Percentiles rank a stretch among this genome's conserved stretches.
phyloP scores from a whole-genome alignment of 2,329 filamentous ascomycete genomes.

The Thielaviopsis punctulata region DNA sequence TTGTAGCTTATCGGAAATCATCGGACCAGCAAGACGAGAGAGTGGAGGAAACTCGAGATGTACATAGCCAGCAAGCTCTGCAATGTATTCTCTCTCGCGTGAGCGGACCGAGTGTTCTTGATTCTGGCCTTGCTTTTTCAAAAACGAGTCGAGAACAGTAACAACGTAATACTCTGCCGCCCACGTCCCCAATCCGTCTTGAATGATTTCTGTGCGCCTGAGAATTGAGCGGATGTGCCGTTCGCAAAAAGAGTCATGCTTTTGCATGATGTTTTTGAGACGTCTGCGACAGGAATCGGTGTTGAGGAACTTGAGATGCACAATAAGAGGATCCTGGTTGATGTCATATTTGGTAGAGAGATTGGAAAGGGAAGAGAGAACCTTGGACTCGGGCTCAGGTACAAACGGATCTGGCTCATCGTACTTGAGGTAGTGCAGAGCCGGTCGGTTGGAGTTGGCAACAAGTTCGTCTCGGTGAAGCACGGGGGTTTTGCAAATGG shows the following conservation, averaged over 20 bases:
- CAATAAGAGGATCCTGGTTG: constrained; percentile 41
- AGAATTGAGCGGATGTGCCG: constrained; percentile 39
- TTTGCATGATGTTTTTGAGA: constrained; percentile 24
- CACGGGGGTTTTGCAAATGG: constrained; percentile 51
- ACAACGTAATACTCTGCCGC: constrained; percentile 49
- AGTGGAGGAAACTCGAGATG: constrained; percentile 14
- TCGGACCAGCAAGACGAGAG: constrained; percentile 11
- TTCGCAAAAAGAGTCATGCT: constrained; percentile 32
- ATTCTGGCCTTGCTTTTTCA: constrained; percentile 14
- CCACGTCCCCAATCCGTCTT: constrained; percentile 46
- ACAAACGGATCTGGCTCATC: background rate
- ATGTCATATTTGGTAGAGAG: constrained; percentile 26
- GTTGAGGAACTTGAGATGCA: constrained; percentile 26
- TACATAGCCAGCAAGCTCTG: constrained; percentile 26
- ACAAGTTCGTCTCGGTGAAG: constrained; percentile 52
- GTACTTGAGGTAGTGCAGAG: constrained; percentile 13
- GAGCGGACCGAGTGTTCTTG: constrained; percentile 20
- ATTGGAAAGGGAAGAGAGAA: background rate
- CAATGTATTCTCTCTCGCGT: constrained; percentile 39
- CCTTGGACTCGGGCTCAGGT: background rate
- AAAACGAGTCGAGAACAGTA: constrained; percentile 23
- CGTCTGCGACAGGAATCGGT: constrained; percentile 24
- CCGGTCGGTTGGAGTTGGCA: constrained; percentile 49
- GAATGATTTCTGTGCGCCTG: constrained; percentile 32
- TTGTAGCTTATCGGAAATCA: constrained; percentile 40